These are phyloP conservation scores for Aspergillus nanangensis DNA, from an alignment of 495 filamentous ascomycete genomes.

Conservation along the genomic window DNA sequence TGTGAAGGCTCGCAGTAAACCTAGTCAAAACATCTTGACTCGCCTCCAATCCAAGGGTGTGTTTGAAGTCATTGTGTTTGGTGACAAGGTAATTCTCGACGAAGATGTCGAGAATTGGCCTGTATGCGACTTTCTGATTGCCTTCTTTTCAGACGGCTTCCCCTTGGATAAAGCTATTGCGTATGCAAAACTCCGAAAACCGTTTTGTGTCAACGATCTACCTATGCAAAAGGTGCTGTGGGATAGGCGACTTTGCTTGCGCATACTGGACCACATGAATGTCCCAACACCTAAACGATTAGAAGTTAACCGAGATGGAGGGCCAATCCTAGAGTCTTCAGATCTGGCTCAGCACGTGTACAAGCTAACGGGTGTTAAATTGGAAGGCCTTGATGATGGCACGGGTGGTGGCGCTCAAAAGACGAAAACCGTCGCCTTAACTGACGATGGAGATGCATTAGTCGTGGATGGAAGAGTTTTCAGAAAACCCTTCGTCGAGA, in stretches of 20 bases:
- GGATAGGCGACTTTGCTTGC: constrained; percentile 87
- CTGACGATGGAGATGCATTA: constrained; percentile 80
- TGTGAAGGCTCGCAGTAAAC: constrained; percentile 93
- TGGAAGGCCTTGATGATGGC: constrained; percentile 72
- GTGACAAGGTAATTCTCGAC: constrained; percentile 96
- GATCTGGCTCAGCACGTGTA: constrained; percentile 77
- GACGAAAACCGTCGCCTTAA: constrained; percentile 67
- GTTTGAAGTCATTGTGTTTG: constrained; percentile 95
- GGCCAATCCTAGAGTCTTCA: constrained; percentile 68
- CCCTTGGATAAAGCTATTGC: constrained; percentile 95
- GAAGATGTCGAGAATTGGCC: constrained; percentile 68
- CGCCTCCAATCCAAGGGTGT: constrained; percentile 83
- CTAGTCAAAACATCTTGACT: constrained; percentile 91
- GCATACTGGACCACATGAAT: constrained; percentile 79
- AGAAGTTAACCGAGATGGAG: constrained; percentile 94
- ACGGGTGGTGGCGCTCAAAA: constrained; percentile 55
- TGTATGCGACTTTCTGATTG: constrained; percentile 85
- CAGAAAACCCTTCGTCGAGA: constrained; percentile 95
- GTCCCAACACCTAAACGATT: constrained; percentile 84
- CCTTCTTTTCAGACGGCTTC: constrained; percentile 97
- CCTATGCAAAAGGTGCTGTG: constrained; percentile 98
- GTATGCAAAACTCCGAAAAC: constrained; percentile 85
- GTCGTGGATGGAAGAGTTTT: constrained; percentile 78
- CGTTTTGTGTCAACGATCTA: constrained; percentile 95
- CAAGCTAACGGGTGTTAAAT: constrained; percentile 70